Percentiles rank a stretch among this genome's conserved stretches.
phyloP scores from a whole-genome alignment of 2,329 filamentous ascomycete genomes.

The Aureobasidium zeae region DNA sequence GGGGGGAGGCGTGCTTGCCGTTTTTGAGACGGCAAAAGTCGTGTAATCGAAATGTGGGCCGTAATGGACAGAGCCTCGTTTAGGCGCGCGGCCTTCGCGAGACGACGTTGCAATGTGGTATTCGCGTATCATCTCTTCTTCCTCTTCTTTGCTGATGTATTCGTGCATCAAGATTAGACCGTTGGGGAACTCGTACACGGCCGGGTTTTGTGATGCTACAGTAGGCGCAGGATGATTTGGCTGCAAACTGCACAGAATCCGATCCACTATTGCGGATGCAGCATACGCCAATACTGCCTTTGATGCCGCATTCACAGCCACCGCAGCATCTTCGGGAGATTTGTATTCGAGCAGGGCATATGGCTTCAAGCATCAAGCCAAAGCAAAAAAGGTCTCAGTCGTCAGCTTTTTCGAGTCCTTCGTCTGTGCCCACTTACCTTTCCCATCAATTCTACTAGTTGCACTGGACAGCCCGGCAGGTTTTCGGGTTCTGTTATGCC shows the following conservation, averaged over 20 bases:
- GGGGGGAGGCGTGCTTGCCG: constrained; percentile 9
- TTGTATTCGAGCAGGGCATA: constrained; percentile 10
- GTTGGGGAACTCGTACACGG: constrained; percentile 1
- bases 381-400: too few species aligned
- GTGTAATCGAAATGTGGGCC: constrained; percentile 15
- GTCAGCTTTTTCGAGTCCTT: not conserved
- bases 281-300: constrained; percentile 2
- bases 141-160: constrained; percentile 12
- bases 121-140: constrained; percentile 11
- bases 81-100: not conserved
- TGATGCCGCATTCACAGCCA: not conserved
- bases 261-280: not conserved
- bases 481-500: not conserved
- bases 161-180: constrained; percentile 10
- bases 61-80: constrained; percentile 10
- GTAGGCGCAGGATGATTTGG: not conserved
- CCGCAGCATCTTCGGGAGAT: not conserved
- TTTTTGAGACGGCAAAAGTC: constrained; percentile 9
- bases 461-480: not conserved
- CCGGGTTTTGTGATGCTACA: not conserved
- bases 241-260: not conserved
- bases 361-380: not conserved
- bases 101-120: constrained; percentile 5
- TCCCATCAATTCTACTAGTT: constrained; percentile 6
- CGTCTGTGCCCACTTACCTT: not conserved